phyloP scores from a whole-genome alignment of 192 early-diverging fungal genomes.

The Cetraspora pellucida region DNA sequence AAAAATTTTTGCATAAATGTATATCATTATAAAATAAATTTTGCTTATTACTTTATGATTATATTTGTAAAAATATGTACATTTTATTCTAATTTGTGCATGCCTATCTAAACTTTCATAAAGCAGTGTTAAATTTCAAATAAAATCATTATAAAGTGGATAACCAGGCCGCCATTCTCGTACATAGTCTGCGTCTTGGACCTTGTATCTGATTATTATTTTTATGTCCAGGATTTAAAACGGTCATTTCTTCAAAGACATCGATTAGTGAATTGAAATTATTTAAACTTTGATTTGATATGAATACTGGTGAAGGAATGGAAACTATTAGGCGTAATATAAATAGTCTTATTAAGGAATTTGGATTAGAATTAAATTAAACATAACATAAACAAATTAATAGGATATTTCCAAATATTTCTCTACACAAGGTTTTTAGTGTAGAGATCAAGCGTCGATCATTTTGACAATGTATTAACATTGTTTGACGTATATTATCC shows the following conservation, averaged over 20 bases:
- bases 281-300: background rate
- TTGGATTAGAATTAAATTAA: background rate
- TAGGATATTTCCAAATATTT: background rate
- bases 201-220: background rate
- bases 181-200: background rate
- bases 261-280: background rate
- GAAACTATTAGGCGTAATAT: conserved; percentile 2
- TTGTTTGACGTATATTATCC: background rate
- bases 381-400: background rate
- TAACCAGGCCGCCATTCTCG: background rate
- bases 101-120: too few species aligned
- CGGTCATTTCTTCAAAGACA: background rate
- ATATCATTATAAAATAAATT: too few species aligned
- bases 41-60: too few species aligned
- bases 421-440: background rate
- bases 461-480: background rate
- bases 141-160: background rate
- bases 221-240: background rate
- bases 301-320: background rate
- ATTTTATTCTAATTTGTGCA: too few species aligned
- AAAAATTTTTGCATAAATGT: too few species aligned
- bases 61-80: too few species aligned
- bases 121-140: too few species aligned
- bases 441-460: background rate
- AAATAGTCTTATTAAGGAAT: background rate